Evolutionary conservation across 768 basidiomycete genomes (phyloP).

Genomic region (Pisolithus tinctorius): DNA sequence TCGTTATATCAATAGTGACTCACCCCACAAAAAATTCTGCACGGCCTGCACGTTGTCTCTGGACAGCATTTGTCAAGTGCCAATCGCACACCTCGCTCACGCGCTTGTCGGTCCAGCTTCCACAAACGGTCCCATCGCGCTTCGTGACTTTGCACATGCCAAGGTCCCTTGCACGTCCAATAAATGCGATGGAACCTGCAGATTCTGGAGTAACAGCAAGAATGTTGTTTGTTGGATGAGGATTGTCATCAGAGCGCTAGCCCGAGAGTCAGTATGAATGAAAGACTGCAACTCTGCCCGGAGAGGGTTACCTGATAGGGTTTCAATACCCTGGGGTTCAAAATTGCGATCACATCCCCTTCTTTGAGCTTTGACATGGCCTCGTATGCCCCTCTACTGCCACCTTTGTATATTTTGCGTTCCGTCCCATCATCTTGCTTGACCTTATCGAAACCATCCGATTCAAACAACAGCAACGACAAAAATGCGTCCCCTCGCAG

Average conservation of each 20-base stretch:
- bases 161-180: conserved; percentile 83
- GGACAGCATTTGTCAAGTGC: conserved; percentile 79
- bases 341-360: conserved; percentile 83
- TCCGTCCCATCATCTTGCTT: conserved; percentile 43
- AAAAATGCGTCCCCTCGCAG: conserved; percentile 81
- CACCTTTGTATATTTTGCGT: conserved; percentile 74
- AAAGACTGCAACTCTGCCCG: not conserved
- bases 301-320: conserved; percentile 63
- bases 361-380: conserved; percentile 76
- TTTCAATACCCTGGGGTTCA: conserved; percentile 83
- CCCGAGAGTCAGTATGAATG: not conserved
- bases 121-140: conserved; percentile 75
- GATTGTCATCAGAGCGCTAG: conserved; percentile 37
- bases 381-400: conserved; percentile 91
- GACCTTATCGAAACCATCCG: conserved; percentile 61
- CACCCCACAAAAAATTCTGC: conserved; percentile 86
- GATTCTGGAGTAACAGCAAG: conserved; percentile 85
- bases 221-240: conserved; percentile 75
- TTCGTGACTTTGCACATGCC: conserved; percentile 77
- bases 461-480: conserved; percentile 81
- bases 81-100: conserved; percentile 86
- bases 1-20: conserved; percentile 14
- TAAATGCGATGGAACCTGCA: conserved; percentile 69
- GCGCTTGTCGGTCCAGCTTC: conserved; percentile 88
- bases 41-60: conserved; percentile 63